Evolutionary conservation across 2,329 filamentous ascomycete genomes (phyloP).

Genomic region (Moelleriella libera): DNA sequence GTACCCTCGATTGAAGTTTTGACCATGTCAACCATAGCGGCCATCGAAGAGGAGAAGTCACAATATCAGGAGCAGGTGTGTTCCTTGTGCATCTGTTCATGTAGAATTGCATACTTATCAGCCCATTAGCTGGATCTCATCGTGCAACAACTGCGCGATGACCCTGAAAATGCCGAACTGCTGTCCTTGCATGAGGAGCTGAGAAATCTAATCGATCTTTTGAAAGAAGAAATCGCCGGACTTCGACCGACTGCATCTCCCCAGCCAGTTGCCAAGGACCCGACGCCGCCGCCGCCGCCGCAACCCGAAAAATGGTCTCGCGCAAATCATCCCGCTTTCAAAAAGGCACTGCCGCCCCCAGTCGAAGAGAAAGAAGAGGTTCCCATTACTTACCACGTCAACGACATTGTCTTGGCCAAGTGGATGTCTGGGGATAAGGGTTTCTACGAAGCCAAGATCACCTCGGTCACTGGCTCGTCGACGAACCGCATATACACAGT

Average conservation of each 20-base stretch:
- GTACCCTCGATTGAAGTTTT: background rate
- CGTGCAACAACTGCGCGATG: constrained; percentile 59
- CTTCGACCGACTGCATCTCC: constrained; percentile 41
- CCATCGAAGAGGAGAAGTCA: constrained; percentile 36
- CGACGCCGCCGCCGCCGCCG: constrained; percentile 30
- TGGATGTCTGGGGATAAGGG: constrained; percentile 81
- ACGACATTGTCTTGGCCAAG: constrained; percentile 80
- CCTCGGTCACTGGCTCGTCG: constrained; percentile 84
- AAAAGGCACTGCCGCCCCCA: constrained; percentile 28
- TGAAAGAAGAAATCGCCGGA: constrained; percentile 70
- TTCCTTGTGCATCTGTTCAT: background rate
- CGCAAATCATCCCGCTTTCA: constrained; percentile 68
- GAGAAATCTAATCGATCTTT: constrained; percentile 64
- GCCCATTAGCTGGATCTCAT: constrained; percentile 59
- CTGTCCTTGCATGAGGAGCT: constrained; percentile 67
- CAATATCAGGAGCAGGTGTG: constrained; percentile 43
- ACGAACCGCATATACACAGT: constrained; percentile 86
- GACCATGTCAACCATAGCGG: constrained; percentile 18
- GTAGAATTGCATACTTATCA: constrained; percentile 6
- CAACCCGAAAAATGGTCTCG: constrained; percentile 62
- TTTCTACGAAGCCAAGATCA: constrained; percentile 88
- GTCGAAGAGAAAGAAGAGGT: constrained; percentile 38
- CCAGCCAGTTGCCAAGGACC: constrained; percentile 28
- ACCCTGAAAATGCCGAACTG: constrained; percentile 68
- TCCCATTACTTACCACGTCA: constrained; percentile 59